Evolutionary conservation across 2,329 filamentous ascomycete species (phyloP).

Genomic region (Aspergillus brasiliensis): DNA sequence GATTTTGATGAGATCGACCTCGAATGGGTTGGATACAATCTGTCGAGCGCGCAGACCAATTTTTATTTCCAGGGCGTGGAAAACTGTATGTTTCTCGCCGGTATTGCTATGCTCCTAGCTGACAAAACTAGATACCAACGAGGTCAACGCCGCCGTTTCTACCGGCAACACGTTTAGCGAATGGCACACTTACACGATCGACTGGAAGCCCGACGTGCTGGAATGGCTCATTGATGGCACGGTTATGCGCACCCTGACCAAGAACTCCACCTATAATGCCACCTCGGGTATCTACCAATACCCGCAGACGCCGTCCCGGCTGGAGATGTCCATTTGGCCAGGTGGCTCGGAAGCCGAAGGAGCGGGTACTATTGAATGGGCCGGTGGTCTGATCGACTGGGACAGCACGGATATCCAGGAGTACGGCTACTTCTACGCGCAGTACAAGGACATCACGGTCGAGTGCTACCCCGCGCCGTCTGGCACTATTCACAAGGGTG

Average conservation of each 20-base stretch:
- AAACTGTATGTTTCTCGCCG: background rate
- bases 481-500: background rate
- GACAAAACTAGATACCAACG: background rate
- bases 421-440: constrained; percentile 9
- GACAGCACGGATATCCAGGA: constrained; percentile 1
- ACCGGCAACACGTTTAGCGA: background rate
- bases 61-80: constrained; percentile 8
- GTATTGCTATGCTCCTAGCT: background rate
- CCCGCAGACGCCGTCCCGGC: constrained; percentile 5
- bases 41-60: constrained; percentile 5
- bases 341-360: background rate
- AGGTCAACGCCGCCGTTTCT: background rate
- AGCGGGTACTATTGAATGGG: constrained; percentile 4
- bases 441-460: constrained; percentile 4
- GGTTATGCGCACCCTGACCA: constrained; percentile 2
- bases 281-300: constrained; percentile 1
- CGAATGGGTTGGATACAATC: constrained; percentile 7
- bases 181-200: constrained; percentile 7
- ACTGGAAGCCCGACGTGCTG: constrained; percentile 4
- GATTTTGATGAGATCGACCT: constrained; percentile 5
- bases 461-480: constrained; percentile 3
- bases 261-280: constrained; percentile 4
- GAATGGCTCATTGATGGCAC: constrained; percentile 1
- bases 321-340: constrained; percentile 7
- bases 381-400: constrained; percentile 4